Evolutionary conservation across 164 flowering plant species (phyloP).

Genomic region (Magnolia officinalis): DNA sequence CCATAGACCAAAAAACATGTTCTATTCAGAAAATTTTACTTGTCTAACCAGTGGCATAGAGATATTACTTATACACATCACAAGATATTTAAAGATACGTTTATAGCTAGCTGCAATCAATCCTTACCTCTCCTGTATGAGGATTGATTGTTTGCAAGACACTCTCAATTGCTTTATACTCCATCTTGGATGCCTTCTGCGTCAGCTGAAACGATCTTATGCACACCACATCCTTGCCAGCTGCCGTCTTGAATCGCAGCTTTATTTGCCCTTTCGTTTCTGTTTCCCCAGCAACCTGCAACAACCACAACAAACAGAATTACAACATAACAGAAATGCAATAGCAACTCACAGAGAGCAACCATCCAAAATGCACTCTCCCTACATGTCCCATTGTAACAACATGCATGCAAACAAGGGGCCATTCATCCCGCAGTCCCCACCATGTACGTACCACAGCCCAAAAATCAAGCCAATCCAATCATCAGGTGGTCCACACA

Average conservation of each 20-base stretch:
- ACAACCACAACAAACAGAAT: slow-evolving; percentile 1
- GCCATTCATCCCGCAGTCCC: too few species aligned
- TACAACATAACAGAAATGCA: not conserved
- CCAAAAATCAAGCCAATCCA: too few species aligned
- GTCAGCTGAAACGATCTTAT: slow-evolving; percentile 96
- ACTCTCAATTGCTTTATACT: slow-evolving; percentile 94
- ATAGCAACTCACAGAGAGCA: too few species aligned
- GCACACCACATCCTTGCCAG: slow-evolving; percentile 94
- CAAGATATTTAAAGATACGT: not conserved
- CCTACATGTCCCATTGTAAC: too few species aligned
- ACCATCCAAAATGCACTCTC: too few species aligned
- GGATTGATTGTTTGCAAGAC: slow-evolving; percentile 96
- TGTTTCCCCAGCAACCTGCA: slow-evolving; percentile 95
- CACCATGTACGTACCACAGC: too few species aligned
- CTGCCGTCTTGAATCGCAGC: slow-evolving; percentile 91
- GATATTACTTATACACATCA: not conserved
- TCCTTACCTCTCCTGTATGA: slow-evolving; percentile 85
- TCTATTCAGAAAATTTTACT: too few species aligned
- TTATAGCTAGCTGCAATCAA: not conserved
- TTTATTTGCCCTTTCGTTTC: slow-evolving; percentile 97
- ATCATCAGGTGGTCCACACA: too few species aligned
- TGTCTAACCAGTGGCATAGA: too few species aligned
- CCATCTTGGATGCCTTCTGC: slow-evolving; percentile 93
- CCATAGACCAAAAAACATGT: too few species aligned
- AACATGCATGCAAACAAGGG: too few species aligned